These are phyloP conservation scores for Flaveria linearis DNA, from an alignment of 129 eudicot genomes.

Conservation along the genomic window DNA sequence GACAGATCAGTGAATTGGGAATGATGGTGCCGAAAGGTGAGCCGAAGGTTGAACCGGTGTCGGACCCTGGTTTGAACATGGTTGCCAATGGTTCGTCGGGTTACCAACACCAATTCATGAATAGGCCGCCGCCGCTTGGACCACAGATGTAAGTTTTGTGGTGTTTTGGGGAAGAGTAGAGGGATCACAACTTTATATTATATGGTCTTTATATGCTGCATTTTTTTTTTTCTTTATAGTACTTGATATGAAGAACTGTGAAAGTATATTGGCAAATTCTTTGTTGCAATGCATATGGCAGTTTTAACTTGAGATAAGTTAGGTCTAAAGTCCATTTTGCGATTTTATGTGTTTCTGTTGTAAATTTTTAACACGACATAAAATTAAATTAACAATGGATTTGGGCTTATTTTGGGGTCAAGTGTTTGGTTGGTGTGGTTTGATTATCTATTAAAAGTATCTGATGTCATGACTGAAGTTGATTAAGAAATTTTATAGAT, in stretches of 20 bases:
- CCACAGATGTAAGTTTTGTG: conserved; percentile 54
- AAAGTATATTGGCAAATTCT: conserved; percentile 9
- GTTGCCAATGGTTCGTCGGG: conserved; percentile 38
- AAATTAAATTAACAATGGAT: too few relatives aligned
- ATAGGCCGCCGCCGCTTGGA: conserved; percentile 58
- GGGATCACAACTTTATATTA: conserved; percentile 22
- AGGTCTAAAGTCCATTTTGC: not conserved
- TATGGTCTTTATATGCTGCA: not conserved
- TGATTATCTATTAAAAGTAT: too few relatives aligned
- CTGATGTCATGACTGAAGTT: too few relatives aligned
- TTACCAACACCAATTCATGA: conserved; percentile 57
- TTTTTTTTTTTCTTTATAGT: not conserved
- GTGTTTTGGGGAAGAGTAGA: conserved; percentile 22
- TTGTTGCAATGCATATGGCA: conserved; percentile 8
- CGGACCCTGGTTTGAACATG: conserved; percentile 45
- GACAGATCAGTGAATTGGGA: conserved; percentile 47
- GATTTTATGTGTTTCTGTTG: not conserved
- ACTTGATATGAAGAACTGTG: conserved; percentile 10
- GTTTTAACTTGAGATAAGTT: not conserved
- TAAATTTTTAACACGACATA: too few relatives aligned
- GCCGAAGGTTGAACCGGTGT: conserved; percentile 53
- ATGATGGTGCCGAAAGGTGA: conserved; percentile 57
- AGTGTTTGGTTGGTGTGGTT: too few relatives aligned
- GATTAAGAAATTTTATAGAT: too few relatives aligned
- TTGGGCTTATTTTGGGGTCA: too few relatives aligned